These are phyloP conservation scores for Suhomyces vadensis DNA, from an alignment of 805 yeast genomes.

Conservation along the genomic window DNA sequence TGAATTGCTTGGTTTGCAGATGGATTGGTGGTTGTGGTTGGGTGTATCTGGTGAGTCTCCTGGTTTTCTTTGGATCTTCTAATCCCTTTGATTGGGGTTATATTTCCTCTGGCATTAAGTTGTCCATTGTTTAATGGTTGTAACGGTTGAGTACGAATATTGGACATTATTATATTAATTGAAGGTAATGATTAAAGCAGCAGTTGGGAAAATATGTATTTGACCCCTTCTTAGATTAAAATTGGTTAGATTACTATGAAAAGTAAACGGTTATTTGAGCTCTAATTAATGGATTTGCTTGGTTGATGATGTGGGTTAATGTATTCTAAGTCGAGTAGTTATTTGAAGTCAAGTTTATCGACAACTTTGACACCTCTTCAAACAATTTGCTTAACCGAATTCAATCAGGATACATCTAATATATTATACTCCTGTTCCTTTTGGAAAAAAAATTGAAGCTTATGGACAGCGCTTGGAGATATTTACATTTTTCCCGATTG, in stretches of 20 bases:
- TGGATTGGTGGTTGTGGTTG: conserved; percentile 2
- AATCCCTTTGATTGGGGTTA: conserved; percentile 43
- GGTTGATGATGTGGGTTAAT: too few relatives aligned
- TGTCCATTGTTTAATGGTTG: conserved; percentile 57
- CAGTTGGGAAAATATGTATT: background rate
- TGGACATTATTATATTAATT: conserved; percentile 3
- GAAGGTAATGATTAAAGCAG: background rate
- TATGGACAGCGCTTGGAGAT: conserved; percentile 7
- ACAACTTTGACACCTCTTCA: conserved; percentile 1
- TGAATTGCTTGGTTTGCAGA: conserved; percentile 5
- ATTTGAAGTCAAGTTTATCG: conserved; percentile 2
- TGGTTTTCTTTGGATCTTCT: conserved; percentile 27
- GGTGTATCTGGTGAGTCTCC: conserved; percentile 1
- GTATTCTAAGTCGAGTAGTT: too few relatives aligned
- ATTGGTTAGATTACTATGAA: background rate
- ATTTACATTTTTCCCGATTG: conserved; percentile 14
- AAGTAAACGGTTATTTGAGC: background rate
- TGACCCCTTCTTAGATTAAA: background rate
- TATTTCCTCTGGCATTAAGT: conserved; percentile 45
- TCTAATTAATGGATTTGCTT: too few relatives aligned
- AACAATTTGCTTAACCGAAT: background rate
- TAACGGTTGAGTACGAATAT: conserved; percentile 41
- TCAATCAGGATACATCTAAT: conserved; percentile 4
- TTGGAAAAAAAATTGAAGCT: conserved; percentile 3
- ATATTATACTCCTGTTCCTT: conserved; percentile 5